phyloP scores from a whole-genome alignment of 768 basidiomycete genomes.

The Suillus cothurnatus region DNA sequence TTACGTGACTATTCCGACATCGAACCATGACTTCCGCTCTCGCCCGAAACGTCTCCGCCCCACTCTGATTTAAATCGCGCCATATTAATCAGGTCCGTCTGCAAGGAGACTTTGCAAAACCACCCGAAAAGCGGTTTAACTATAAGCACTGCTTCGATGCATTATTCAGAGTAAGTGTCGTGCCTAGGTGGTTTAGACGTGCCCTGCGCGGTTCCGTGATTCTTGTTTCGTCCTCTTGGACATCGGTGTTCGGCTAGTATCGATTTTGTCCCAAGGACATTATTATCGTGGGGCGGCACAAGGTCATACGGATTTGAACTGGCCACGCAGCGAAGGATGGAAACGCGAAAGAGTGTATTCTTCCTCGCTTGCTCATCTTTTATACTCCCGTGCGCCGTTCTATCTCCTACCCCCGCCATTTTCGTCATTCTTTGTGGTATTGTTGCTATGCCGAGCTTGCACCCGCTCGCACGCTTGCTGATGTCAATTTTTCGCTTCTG shows the following conservation, averaged over 20 bases:
- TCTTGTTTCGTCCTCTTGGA: not conserved
- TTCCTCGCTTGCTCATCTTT: not conserved
- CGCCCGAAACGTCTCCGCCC: constrained; percentile 1
- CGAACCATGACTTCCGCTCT: constrained; percentile 2
- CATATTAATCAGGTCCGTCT: constrained; percentile 58
- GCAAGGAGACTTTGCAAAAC: constrained; percentile 90
- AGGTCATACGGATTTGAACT: not conserved
- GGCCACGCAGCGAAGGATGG: not conserved
- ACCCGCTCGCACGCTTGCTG: not conserved
- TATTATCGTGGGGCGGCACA: not conserved
- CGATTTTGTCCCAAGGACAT: not conserved
- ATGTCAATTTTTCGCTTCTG: not conserved
- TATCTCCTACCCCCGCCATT: not conserved
- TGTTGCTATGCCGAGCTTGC: not conserved
- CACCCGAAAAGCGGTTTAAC: constrained; percentile 84
- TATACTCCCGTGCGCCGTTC: not conserved
- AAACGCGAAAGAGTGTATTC: not conserved
- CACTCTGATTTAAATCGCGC: not conserved
- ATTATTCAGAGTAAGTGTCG: constrained; percentile 68
- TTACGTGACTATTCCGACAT: constrained; percentile 12
- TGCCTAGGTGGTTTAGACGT: not conserved
- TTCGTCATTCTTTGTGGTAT: not conserved
- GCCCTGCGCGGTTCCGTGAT: not conserved
- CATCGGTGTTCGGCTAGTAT: not conserved
- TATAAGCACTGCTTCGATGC: constrained; percentile 92